Conservation (phyloP, 2,329 filamentous ascomycete genomes). For the Aspergillus floridensis region DNA sequence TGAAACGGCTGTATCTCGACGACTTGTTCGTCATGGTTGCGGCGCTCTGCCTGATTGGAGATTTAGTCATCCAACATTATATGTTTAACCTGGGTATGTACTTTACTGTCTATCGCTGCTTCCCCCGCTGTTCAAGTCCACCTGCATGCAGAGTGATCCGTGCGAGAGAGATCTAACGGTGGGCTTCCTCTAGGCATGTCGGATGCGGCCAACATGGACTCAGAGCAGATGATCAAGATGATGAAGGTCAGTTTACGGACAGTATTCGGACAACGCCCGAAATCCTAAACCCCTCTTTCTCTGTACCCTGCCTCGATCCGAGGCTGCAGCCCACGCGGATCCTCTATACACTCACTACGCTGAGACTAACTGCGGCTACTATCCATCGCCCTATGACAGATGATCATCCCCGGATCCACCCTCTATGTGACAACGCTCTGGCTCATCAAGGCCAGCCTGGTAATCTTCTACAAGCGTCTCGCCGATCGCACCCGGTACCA, state of each 20-base stretch:
- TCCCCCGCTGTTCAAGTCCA: background rate
- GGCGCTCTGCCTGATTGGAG: constrained; percentile 15
- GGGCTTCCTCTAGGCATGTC: constrained; percentile 16
- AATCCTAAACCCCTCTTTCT: background rate
- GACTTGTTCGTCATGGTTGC: constrained; percentile 15
- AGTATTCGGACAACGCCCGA: background rate
- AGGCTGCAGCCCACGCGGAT: no score
- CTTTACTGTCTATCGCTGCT: background rate
- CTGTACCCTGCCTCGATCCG: background rate
- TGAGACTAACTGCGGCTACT: constrained; percentile 1
- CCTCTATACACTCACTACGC: background rate
- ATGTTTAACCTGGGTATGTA: constrained; percentile 21
- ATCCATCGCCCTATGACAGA: constrained; percentile 3
- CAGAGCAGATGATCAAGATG: constrained; percentile 15
- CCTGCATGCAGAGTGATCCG: background rate
- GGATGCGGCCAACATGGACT: constrained; percentile 12
- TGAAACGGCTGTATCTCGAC: constrained; percentile 20
- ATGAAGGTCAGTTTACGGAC: constrained; percentile 15
- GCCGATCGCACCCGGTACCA: constrained; percentile 22
- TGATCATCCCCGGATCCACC: constrained; percentile 24
- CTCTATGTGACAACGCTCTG: constrained; percentile 23
- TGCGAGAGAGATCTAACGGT: background rate
- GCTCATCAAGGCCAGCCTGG: constrained; percentile 23
- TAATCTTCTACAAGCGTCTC: constrained; percentile 23
- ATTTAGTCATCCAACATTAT: constrained; percentile 22